Conservation (phyloP, 2,329 filamentous ascomycete genomes). For the Botrytis paeoniae region DNA sequence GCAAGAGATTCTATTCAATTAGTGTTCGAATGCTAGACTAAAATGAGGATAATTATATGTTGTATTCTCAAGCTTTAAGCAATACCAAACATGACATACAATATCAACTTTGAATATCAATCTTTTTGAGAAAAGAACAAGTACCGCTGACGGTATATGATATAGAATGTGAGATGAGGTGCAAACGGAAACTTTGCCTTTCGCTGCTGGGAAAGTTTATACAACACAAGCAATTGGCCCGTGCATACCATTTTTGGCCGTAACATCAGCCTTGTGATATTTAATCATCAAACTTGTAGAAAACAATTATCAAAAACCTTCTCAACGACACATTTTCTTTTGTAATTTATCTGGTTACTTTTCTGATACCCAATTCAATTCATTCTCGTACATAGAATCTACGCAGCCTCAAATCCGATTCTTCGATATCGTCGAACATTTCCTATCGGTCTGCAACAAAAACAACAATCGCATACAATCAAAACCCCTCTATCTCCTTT, state of each 20-base stretch:
- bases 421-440: neutral
- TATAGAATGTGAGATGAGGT: neutral
- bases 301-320: conserved; percentile 3
- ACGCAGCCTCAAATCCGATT: neutral
- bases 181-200: neutral
- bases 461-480: conserved; percentile 10
- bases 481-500: conserved; percentile 14
- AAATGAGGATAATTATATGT: neutral
- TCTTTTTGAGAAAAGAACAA: neutral
- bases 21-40: neutral
- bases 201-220: neutral
- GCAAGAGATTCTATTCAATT: neutral
- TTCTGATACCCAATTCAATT: neutral
- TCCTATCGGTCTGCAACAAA: neutral
- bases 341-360: neutral
- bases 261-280: conserved; percentile 15
- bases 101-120: neutral
- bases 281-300: conserved; percentile 4
- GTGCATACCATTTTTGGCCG: conserved; percentile 4
- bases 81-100: neutral
- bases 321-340: neutral
- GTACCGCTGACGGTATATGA: neutral
- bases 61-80: neutral
- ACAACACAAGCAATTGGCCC: neutral
- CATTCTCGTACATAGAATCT: neutral